Evolutionary conservation across 2,329 filamentous ascomycete genomes (phyloP).

Genomic region (Colletotrichum sp.): DNA sequence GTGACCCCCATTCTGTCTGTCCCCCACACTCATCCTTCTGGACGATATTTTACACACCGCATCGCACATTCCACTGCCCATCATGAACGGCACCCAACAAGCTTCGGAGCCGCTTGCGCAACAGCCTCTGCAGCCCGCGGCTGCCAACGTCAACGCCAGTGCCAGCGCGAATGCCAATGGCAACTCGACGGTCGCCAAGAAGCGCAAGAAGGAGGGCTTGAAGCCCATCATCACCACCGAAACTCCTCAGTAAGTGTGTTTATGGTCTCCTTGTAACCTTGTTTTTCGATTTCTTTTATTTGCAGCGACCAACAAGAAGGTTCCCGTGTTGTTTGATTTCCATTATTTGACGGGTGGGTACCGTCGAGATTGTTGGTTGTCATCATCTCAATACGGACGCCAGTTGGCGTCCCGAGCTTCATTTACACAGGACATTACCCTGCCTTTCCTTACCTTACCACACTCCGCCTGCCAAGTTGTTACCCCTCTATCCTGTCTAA

Average conservation of each 20-base stretch:
- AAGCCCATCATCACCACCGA: slow-evolving; percentile 81
- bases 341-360: not conserved
- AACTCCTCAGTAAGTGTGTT: slow-evolving; percentile 41
- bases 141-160: not conserved
- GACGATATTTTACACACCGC: not conserved
- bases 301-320: not conserved
- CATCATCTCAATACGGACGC: not conserved
- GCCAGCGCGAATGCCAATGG: slow-evolving; percentile 6
- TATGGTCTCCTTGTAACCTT: slow-evolving; percentile 11
- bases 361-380: not conserved
- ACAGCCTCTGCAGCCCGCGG: slow-evolving; percentile 11
- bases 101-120: slow-evolving; percentile 11
- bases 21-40: not conserved
- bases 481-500: slow-evolving; percentile 17
- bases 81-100: slow-evolving; percentile 21
- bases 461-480: not conserved
- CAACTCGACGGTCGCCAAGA: slow-evolving; percentile 52
- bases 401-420: not conserved
- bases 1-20: not conserved
- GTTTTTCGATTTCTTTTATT: not conserved
- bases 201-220: slow-evolving; percentile 75
- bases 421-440: slow-evolving; percentile 2
- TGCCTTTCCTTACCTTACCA: not conserved
- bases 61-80: slow-evolving; percentile 1
- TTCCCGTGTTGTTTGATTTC: not conserved